Conservation (phyloP, 2,329 filamentous ascomycete genomes). For the Aschersonia sp. region DNA sequence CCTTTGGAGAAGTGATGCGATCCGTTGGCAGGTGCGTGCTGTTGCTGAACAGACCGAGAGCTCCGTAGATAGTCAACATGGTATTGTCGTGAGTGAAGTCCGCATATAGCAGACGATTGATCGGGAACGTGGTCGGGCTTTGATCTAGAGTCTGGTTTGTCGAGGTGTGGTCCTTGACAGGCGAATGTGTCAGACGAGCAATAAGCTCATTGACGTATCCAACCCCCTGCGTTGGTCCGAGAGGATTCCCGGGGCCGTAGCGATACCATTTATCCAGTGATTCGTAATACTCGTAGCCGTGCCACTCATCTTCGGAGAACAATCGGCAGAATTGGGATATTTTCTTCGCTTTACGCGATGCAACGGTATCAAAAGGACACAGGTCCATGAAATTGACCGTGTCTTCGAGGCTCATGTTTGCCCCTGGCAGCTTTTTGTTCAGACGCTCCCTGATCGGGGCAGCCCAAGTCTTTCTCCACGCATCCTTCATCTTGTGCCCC, state of each 20-base stretch:
- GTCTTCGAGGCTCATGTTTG: slow-evolving; percentile 46
- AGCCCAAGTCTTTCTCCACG: slow-evolving; percentile 50
- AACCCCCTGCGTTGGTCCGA: slow-evolving; percentile 74
- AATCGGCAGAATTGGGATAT: slow-evolving; percentile 62
- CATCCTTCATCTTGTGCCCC: slow-evolving; percentile 33
- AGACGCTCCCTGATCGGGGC: slow-evolving; percentile 54
- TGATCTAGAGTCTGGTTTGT: slow-evolving; percentile 67
- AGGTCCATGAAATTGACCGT: slow-evolving; percentile 72
- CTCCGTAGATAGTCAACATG: slow-evolving; percentile 63
- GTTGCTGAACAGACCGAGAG: slow-evolving; percentile 62
- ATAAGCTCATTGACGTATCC: slow-evolving; percentile 82
- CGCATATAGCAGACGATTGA: slow-evolving; percentile 56
- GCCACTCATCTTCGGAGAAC: slow-evolving; percentile 63
- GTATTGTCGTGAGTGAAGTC: slow-evolving; percentile 91
- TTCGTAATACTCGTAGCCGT: slow-evolving; percentile 66
- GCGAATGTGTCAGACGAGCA: slow-evolving; percentile 54
- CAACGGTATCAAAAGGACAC: slow-evolving; percentile 75
- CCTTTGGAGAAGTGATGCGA: slow-evolving; percentile 30
- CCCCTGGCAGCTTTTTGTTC: slow-evolving; percentile 53
- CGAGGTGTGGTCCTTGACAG: slow-evolving; percentile 58
- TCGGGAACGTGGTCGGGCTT: slow-evolving; percentile 55
- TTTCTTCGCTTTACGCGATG: slow-evolving; percentile 25
- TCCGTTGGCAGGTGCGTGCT: slow-evolving; percentile 39
- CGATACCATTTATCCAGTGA: slow-evolving; percentile 76
- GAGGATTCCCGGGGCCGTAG: slow-evolving; percentile 59